Base-by-base conservation (phyloP, 139 green algal genomes). In the Chlamydomonas applanata region DNA sequence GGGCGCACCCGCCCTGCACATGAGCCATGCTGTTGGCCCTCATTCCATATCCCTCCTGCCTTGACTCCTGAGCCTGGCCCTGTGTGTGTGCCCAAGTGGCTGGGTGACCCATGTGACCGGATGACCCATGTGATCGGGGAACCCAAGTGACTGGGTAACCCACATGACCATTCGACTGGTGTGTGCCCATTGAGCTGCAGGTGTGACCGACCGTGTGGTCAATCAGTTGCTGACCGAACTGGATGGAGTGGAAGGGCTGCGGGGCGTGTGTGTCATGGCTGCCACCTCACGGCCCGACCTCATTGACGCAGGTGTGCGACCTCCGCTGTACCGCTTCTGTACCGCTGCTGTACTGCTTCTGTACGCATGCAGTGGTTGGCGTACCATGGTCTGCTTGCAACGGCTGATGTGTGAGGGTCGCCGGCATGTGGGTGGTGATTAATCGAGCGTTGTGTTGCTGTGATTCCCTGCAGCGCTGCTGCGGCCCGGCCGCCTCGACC, bases 201-300 rank as follows among this genome's bases (percentile, higher is more conserved):
- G 81, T 44, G 94, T 98, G 29, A 98, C 92, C 0, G 94, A 98
- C 76, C 86, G 94, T 0, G 91, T 98, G 33, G 94, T 98, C 22
- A 98, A 98, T 78, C 94, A 98, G 89, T 87, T 99, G 72, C 84
- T 99, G 52, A 98, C 96, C 3, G 94, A 98, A 87, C 91, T 99
- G 69, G 96, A 99, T 77, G 96, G 96, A 14, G 93, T 99, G 60
- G 91, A 97, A 79, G 89, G 88, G 24, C 83, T 98, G 44, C 62
- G 69, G 29, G 94, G 91, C 2, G 96, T 99, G 57, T 86, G 83
- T 30, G 94, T 99, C 64, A 52, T 99, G 34, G 96, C 85, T 3
- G 96, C 96, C 34, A 98, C 96, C 30, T 73, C 35, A 13, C 69
- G 75, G 2, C 75, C 75, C 32, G 75, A 81, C 75, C 44, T 81